Evolutionary conservation across 139 green algal genomes (phyloP).

Genomic region (Limnomonas spitsbergensis): DNA sequence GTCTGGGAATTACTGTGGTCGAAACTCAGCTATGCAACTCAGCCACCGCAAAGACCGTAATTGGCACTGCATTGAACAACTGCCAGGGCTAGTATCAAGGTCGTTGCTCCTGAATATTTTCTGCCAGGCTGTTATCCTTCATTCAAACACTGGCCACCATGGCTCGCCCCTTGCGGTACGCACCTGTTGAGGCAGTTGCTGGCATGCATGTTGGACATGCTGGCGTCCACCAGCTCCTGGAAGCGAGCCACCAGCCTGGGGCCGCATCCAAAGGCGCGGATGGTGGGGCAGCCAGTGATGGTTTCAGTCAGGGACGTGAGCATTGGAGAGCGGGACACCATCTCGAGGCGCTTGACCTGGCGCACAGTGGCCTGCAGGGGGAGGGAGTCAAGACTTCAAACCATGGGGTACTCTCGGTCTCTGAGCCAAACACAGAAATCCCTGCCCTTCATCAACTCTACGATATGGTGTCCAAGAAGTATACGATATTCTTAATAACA

Average conservation of each 20-base stretch:
- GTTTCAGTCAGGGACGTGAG: conserved; percentile 73
- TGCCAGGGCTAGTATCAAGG: too few relatives aligned
- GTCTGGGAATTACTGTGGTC: too few relatives aligned
- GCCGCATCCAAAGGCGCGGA: conserved; percentile 55
- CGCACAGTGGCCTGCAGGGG: conserved; percentile 46
- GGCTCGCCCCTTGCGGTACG: too few relatives aligned
- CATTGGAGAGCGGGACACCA: conserved; percentile 71
- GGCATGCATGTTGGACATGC: conserved; percentile 45
- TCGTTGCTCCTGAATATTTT: too few relatives aligned
- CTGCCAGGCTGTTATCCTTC: too few relatives aligned
- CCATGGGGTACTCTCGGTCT: too few relatives aligned
- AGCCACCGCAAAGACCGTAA: too few relatives aligned
- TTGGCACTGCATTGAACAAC: too few relatives aligned
- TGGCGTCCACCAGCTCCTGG: conserved; percentile 41
- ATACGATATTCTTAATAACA: too few relatives aligned
- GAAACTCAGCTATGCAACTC: too few relatives aligned
- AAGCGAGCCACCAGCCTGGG: conserved; percentile 33
- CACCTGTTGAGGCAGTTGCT: conserved; percentile 30
- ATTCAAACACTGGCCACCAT: too few relatives aligned
- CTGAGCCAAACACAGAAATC: not conserved
- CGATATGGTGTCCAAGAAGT: not conserved
- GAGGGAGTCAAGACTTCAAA: not conserved
- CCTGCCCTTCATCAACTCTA: too few relatives aligned
- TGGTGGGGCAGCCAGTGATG: conserved; percentile 67
- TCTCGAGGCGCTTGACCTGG: conserved; percentile 79